A percentile compares a stretch with the other conserved stretches of the same genome.
phyloP scores from a whole-genome alignment of 225 moss, liverwort and hornwort genomes.

The Pseudisothecium myosuroides region DNA sequence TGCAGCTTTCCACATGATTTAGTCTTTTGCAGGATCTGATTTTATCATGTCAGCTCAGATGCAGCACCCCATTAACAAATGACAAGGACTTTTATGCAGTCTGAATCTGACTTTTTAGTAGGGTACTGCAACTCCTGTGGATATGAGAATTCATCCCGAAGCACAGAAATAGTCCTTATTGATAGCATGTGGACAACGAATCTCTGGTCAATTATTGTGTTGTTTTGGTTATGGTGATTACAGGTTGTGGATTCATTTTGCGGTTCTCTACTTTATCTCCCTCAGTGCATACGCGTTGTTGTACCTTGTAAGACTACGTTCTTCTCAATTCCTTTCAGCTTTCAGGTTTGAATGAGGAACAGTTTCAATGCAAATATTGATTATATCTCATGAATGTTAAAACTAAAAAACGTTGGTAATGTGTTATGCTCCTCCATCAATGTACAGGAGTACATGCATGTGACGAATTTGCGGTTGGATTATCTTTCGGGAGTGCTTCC shows the following conservation, averaged over 20 bases:
- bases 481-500: slow-evolving; percentile 41
- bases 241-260: slow-evolving; percentile 87
- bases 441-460: slow-evolving; percentile 54
- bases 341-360: neutral
- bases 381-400: neutral
- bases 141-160: neutral
- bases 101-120: neutral
- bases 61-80: neutral
- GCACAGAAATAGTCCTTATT: neutral
- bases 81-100: too few species aligned
- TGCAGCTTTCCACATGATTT: neutral
- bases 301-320: slow-evolving; percentile 38
- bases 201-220: neutral
- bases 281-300: slow-evolving; percentile 49
- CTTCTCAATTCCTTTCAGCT: neutral
- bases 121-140: neutral
- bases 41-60: neutral
- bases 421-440: neutral
- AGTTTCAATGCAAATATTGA: neutral
- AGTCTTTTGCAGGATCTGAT: neutral
- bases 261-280: slow-evolving; percentile 72
- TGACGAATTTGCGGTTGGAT: slow-evolving; percentile 31
- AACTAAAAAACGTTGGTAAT: neutral
- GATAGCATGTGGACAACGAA: neutral
- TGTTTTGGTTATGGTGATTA: neutral